These are phyloP conservation scores for Asterophora lycoperdoides DNA, from an alignment of 768 basidiomycete genomes.

Conservation along the genomic window DNA sequence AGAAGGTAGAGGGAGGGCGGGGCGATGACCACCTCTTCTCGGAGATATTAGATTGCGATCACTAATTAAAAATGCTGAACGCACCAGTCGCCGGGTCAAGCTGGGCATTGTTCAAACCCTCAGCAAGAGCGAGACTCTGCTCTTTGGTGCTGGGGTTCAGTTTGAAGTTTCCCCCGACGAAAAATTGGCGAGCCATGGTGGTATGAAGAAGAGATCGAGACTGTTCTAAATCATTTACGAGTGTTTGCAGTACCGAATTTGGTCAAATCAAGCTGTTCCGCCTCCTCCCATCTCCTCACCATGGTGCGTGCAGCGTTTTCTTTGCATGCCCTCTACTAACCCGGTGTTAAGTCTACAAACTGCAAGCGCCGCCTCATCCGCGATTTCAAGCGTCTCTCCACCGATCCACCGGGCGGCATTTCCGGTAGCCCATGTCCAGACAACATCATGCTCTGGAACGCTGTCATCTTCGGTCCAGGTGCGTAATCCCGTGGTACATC, in stretches of 20 bases:
- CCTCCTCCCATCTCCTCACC: background rate
- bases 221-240: too few species aligned
- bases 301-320: conserved; percentile 1
- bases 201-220: conserved; percentile 3
- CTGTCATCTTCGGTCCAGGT: conserved; percentile 99
- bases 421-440: conserved; percentile 96
- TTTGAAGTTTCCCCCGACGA: conserved; percentile 98
- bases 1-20: conserved; percentile 89
- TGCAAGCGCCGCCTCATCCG: conserved; percentile 94
- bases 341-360: conserved; percentile 72
- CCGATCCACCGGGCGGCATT: conserved; percentile 93
- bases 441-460: conserved; percentile 99
- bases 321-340: background rate
- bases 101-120: conserved; percentile 70
- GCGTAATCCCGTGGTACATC: conserved; percentile 23
- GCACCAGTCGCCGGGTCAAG: conserved; percentile 77
- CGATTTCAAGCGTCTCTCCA: conserved; percentile 94
- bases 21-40: conserved; percentile 86
- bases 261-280: too few species aligned
- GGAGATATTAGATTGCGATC: conserved; percentile 16
- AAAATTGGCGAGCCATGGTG: conserved; percentile 78
- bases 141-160: conserved; percentile 78
- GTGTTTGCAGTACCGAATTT: background rate
- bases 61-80: background rate
- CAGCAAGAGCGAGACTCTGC: conserved; percentile 62